phyloP scores from a whole-genome alignment of 306 rosid species.

The Spatholobus suberectus region DNA sequence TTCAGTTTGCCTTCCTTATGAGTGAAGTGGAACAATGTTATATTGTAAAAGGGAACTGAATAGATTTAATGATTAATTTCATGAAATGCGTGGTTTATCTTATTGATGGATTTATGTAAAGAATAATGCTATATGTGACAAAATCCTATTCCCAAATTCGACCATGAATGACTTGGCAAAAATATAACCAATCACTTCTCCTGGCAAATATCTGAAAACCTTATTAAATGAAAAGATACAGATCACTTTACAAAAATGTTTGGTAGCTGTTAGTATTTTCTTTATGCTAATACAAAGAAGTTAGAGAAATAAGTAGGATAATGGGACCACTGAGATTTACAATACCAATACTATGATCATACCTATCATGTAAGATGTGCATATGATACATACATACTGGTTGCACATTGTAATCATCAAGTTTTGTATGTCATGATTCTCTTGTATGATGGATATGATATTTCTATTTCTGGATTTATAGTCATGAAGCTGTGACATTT shows the following conservation, averaged over 20 bases:
- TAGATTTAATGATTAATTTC: slow-evolving; percentile 14
- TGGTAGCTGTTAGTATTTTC: slow-evolving; percentile 1
- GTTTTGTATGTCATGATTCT: slow-evolving; percentile 31
- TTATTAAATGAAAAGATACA: slow-evolving; percentile 6
- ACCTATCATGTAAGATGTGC: slow-evolving; percentile 27
- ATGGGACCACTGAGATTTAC: not conserved
- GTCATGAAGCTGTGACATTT: slow-evolving; percentile 29
- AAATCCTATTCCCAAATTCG: not conserved
- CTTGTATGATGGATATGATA: slow-evolving; percentile 17
- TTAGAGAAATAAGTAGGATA: not conserved
- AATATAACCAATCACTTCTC: not conserved
- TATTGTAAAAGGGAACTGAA: not conserved
- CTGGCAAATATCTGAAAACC: not conserved
- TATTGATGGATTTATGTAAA: slow-evolving; percentile 16
- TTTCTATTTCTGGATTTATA: slow-evolving; percentile 28
- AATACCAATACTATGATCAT: slow-evolving; percentile 4
- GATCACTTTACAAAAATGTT: not conserved
- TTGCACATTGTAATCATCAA: slow-evolving; percentile 2
- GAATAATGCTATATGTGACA: not conserved
- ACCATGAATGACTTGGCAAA: not conserved
- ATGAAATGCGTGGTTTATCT: slow-evolving; percentile 15
- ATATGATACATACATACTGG: not conserved
- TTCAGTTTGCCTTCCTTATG: slow-evolving; percentile 11
- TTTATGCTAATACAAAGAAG: slow-evolving; percentile 28
- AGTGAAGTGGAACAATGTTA: not conserved